Conservation (phyloP, 2,329 filamentous ascomycete species). For the Aureobasidium pullulans region DNA sequence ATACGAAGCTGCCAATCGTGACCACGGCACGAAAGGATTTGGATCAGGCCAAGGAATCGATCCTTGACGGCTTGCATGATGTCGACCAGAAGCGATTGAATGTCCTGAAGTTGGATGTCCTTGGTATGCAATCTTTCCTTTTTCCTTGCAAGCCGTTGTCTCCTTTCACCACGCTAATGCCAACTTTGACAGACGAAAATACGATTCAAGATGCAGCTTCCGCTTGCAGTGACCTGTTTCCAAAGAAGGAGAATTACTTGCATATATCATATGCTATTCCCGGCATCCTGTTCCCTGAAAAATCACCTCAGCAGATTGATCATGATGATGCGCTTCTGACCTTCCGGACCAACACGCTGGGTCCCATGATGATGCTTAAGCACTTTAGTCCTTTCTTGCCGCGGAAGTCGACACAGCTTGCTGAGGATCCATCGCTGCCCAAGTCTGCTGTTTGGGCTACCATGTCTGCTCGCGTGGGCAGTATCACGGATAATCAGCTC, state of each 20-base stretch:
- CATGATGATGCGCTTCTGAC: conserved; percentile 55
- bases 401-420: conserved; percentile 42
- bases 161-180: background rate
- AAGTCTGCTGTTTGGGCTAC: conserved; percentile 58
- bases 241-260: conserved; percentile 47
- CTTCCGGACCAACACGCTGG: conserved; percentile 67
- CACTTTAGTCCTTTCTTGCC: conserved; percentile 66
- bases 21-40: conserved; percentile 52
- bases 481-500: conserved; percentile 60
- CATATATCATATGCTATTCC: conserved; percentile 64
- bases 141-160: background rate
- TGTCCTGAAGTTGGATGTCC: conserved; percentile 49
- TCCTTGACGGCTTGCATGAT: conserved; percentile 44
- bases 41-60: conserved; percentile 39
- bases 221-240: conserved; percentile 24
- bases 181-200: conserved; percentile 46
- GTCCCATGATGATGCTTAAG: conserved; percentile 69
- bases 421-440: conserved; percentile 31
- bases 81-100: conserved; percentile 42
- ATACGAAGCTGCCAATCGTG: conserved; percentile 51
- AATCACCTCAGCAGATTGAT: conserved; percentile 58
- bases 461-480: conserved; percentile 73
- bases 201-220: conserved; percentile 53
- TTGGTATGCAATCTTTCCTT: conserved; percentile 35
- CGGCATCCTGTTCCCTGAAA: conserved; percentile 67